Evolutionary conservation across 225 moss, liverwort and hornwort species (phyloP), one percentile per base, ranked within the genome.

Genomic region (Takakia lepidozioides): DNA sequence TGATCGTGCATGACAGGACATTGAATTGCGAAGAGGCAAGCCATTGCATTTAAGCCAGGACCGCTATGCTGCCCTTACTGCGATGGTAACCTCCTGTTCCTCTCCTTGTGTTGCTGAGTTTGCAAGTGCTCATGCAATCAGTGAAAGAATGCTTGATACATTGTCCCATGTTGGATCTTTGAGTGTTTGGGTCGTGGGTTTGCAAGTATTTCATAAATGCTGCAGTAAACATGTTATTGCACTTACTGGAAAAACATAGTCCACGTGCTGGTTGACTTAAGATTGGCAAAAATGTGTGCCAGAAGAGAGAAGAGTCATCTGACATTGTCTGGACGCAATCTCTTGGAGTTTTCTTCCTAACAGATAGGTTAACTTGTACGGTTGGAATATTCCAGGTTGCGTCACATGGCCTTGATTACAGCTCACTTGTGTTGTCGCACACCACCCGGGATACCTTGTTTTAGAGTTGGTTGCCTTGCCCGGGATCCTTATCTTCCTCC

Each of bases 341-440:
- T 11, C 32, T 0, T 32, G 7, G 8, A 6, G 32, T 32, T 6
- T 7, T 11, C 11, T 11, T 32, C 11, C 32, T 32, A 11, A 6
- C 32, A 1, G 32, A n/a, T n/a, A 32, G 32, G 7, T 32, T 7
- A 32, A 54, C 20, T 20, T 26, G 41, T 34, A 17, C 10, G 27
- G 32, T 45, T 52, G 29, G 57, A n/a, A n/a, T 35, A 57, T 54
- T 54, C 70, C 80, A 90, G 86, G 85, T 93, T 59, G 93, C 76
- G 29, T 88, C 93, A 67, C 93, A 93, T 68, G 93, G 88, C 71
- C 86, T 93, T 46, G 93, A 93, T 79, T 93, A 88, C 70, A 83
- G 93, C 63, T 93, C 93, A 35, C 82, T 78, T 58, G 90, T 91
- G 49, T 64, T 83, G 54, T 69, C 74, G n/a, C 80, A 75, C 37